A percentile compares a stretch with the other conserved stretches of the same genome.
phyloP scores from a whole-genome alignment of 805 yeast species.

The Hanseniaspora vineae region DNA sequence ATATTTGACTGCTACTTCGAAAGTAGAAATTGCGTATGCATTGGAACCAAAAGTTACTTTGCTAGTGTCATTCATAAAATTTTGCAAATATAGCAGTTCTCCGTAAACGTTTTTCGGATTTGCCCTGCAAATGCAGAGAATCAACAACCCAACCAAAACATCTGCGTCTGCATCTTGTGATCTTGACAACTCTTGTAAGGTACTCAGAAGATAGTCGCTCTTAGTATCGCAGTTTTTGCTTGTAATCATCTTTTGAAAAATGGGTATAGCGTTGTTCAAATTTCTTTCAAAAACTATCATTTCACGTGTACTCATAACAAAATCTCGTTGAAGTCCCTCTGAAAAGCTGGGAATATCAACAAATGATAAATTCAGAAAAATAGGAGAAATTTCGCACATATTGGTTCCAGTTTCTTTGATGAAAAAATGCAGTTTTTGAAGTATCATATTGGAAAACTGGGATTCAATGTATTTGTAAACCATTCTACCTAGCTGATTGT shows the following conservation, averaged over 20 bases:
- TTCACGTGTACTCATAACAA: neutral
- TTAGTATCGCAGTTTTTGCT: slow-evolving; percentile 38
- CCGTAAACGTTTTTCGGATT: slow-evolving; percentile 44
- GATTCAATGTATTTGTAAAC: slow-evolving; percentile 63
- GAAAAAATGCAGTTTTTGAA: slow-evolving; percentile 34
- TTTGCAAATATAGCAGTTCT: slow-evolving; percentile 53
- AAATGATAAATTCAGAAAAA: slow-evolving; percentile 24
- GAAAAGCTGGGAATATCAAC: slow-evolving; percentile 7
- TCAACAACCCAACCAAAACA: slow-evolving; percentile 55
- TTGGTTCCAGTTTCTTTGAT: slow-evolving; percentile 12
- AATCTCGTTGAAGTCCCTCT: neutral
- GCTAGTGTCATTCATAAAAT: slow-evolving; percentile 35
- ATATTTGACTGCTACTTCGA: slow-evolving; percentile 70
- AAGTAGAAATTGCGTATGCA: slow-evolving; percentile 71
- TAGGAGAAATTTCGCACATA: slow-evolving; percentile 13
- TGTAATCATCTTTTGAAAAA: slow-evolving; percentile 34
- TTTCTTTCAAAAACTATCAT: slow-evolving; percentile 26
- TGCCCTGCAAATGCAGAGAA: slow-evolving; percentile 58
- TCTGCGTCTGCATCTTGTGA: slow-evolving; percentile 53
- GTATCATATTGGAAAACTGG: slow-evolving; percentile 51
- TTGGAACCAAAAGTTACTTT: slow-evolving; percentile 42
- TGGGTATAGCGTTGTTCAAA: slow-evolving; percentile 37
- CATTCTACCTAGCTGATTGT: slow-evolving; percentile 15
- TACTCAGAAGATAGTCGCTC: slow-evolving; percentile 38
- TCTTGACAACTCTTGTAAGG: slow-evolving; percentile 21